Conservation (phyloP, 164 flowering plant species). For the Chimonanthus praecox region DNA sequence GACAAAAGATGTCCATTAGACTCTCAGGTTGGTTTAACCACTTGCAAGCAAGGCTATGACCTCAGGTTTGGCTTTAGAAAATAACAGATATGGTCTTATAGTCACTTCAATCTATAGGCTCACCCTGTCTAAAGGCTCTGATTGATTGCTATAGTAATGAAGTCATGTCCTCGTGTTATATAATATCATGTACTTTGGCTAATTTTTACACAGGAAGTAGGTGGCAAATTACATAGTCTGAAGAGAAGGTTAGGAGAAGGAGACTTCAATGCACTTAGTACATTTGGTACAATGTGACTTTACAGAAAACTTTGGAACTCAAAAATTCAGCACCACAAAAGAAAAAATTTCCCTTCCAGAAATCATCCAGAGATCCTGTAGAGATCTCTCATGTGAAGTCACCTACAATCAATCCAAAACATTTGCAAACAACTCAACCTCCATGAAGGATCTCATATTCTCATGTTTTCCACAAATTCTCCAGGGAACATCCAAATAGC, state of each 20-base stretch:
- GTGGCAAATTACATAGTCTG: conserved; percentile 39
- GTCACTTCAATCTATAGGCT: neutral
- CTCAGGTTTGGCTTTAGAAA: neutral
- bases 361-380: no score
- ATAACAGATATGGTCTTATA: neutral
- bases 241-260: conserved; percentile 55
- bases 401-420: no score
- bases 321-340: no score
- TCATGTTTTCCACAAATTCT: no score
- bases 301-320: no score
- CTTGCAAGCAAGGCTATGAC: neutral
- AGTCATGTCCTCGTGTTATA: no score
- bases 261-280: conserved; percentile 45
- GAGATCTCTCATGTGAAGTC: no score
- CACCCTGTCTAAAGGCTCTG: neutral
- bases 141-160: neutral
- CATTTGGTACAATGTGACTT: no score
- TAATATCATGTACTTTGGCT: neutral
- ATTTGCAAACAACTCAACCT: no score
- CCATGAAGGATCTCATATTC: no score
- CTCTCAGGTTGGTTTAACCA: neutral
- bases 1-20: neutral
- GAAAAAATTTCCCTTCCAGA: no score
- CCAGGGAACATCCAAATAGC: no score
- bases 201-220: conserved; percentile 46